A percentile compares a stretch with the other conserved stretches of the same genome.
Conservation (phyloP, 2,329 filamentous ascomycete species). For the Calonectria pseudoreteaudii region DNA sequence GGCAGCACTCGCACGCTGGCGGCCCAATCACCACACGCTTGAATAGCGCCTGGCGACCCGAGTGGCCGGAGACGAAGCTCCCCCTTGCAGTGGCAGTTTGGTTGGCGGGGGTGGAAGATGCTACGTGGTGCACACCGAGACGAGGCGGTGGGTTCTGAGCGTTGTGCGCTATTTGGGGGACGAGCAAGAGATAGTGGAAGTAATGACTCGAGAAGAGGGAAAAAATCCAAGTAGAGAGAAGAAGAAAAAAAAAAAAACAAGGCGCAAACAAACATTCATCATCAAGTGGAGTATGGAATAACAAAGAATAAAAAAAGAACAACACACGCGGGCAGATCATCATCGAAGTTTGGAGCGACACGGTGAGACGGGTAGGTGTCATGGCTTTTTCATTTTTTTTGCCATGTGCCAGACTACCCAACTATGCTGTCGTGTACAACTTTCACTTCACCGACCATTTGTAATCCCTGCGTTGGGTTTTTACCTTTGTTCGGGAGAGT, state of each 20-base stretch:
- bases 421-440: background rate
- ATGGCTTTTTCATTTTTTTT: background rate
- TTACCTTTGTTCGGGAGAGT: background rate
- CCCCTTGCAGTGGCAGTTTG: conserved; percentile 20
- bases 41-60: conserved; percentile 4
- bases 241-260: background rate
- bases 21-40: conserved; percentile 1
- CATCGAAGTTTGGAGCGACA: background rate
- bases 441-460: background rate
- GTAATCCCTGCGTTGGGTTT: conserved; percentile 5
- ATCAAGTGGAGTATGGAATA: background rate
- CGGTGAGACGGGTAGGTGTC: background rate
- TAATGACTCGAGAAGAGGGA: background rate
- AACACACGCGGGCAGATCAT: background rate
- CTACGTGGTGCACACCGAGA: conserved; percentile 1
- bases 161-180: background rate
- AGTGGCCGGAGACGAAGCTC: conserved; percentile 13
- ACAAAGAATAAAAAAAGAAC: background rate
- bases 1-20: background rate
- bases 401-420: background rate
- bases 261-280: background rate
- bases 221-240: background rate
- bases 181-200: background rate
- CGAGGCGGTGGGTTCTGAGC: background rate
- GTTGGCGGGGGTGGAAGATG: background rate